Evolutionary conservation across 129 eudicot genomes (phyloP), one percentile per base, ranked within the genome.

Genomic region (Glebionis coronaria): DNA sequence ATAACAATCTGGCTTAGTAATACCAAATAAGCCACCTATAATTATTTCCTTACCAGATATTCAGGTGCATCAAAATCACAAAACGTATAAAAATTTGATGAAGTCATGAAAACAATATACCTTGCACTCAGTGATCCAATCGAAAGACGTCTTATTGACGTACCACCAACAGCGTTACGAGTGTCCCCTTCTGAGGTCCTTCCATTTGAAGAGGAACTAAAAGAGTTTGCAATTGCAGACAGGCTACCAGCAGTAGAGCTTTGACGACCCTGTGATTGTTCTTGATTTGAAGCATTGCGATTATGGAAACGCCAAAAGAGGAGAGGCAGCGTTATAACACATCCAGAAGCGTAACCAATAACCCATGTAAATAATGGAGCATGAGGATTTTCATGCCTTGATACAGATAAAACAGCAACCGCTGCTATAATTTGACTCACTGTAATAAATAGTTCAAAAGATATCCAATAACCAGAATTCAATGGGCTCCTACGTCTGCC

Each of bases 271-370:
- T 35, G 42, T 35, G 42, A 66, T 45, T 78, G 53, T 76, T 86
- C 96, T 78, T 86, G 95, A 67, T 86, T 95, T 46, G 89, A 65
- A 31, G 70, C 80, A 66, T 92, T 88, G 5, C 96, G 89, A 70
- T 88, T 78, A 69, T 63, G 79, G 75, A 49, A 92, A 56, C 98
- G 98, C 98, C 95, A 92, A 70, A 86, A 86, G 15, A 92, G 87
- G 74, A 92, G 98, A 69, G 98, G 98, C 16, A 92, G 91, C n/a
- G 85, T 82, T 20, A 89, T 90, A 49, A 84, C 75, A 80, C 98
- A 92, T 44, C 98, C 98, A n/a, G 87, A 82, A 44, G 96, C 86
- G 86, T 92, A 92, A 69, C 98, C 98, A 47, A 91, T 78, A 60
- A 92, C 78, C 98, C 98, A 92, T 61, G 81, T 73, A 76, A 69